phyloP scores from a whole-genome alignment of 1,139 yeast species.

The Diutina neorugosa region DNA sequence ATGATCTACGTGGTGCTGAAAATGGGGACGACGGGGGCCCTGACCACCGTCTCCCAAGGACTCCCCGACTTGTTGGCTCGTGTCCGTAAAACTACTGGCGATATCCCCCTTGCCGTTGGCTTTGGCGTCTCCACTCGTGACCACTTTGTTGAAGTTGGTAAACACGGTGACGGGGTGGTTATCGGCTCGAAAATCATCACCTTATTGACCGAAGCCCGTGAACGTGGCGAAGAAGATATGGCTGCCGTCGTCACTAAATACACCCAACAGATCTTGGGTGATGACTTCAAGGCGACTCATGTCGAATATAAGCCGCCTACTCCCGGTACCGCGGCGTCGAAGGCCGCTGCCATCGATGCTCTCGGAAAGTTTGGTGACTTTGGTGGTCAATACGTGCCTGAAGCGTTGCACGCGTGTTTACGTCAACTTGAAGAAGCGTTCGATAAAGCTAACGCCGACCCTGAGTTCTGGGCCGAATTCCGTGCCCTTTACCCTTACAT shows the following conservation, averaged over 20 bases:
- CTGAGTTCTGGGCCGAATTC: slow-evolving; percentile 88
- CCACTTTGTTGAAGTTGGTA: slow-evolving; percentile 72
- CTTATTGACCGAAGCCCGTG: slow-evolving; percentile 49
- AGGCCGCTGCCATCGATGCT: slow-evolving; percentile 13
- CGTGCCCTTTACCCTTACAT: slow-evolving; percentile 69
- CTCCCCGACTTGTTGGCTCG: slow-evolving; percentile 59
- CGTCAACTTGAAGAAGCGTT: slow-evolving; percentile 82
- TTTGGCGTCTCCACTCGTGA: slow-evolving; percentile 94
- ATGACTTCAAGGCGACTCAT: slow-evolving; percentile 25
- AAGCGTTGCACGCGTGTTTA: slow-evolving; percentile 84
- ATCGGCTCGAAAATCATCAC: slow-evolving; percentile 83
- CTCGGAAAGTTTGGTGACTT: slow-evolving; percentile 74
- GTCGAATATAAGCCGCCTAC: slow-evolving; percentile 8
- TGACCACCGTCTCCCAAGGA: slow-evolving; percentile 48
- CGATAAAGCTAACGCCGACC: slow-evolving; percentile 79
- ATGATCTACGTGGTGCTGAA: slow-evolving; percentile 92
- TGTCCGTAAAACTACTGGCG: slow-evolving; percentile 59
- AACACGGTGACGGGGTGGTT: slow-evolving; percentile 84
- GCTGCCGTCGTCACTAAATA: slow-evolving; percentile 43
- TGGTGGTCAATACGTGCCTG: slow-evolving; percentile 99
- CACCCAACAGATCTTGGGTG: slow-evolving; percentile 59
- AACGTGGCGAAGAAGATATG: slow-evolving; percentile 27
- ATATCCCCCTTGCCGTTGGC: slow-evolving; percentile 88
- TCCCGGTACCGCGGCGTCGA: slow-evolving; percentile 18
- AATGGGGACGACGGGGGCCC: slow-evolving; percentile 97